Evolutionary conservation across 805 yeast species (phyloP), one percentile per base, ranked within the genome.

Genomic region (Candida parachauliodes): DNA sequence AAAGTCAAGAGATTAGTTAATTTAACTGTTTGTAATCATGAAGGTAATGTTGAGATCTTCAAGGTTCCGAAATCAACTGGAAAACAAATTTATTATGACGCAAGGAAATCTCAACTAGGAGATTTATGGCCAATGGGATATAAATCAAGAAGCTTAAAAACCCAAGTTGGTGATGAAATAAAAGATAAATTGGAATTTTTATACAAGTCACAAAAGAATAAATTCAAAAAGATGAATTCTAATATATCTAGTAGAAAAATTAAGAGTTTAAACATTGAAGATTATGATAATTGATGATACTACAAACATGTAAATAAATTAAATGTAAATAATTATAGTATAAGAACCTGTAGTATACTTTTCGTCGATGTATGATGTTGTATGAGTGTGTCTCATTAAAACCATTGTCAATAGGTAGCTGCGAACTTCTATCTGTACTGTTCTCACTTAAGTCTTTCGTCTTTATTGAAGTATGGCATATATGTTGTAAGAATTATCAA

Each of bases 1-100:
- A 87, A 88, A 52, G 74, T 83, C 34, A 85, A 87, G 54, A 87
- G 88, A 3, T 94, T 88, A 61, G 93, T 91, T 12, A 66, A 77
- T 17, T 69, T 89, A 57, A 84, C 80, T 46, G 74, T 88, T 2
- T 88, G 96, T 66, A 78, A 87, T 0, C 76, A 89, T 0, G 72
- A 81, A 10, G 96, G 96, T 1, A 72, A 74, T 32, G 60, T 91
- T 29, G 97, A 91, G 60, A 79, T 81, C 42, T 88, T 97, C 96
- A 81, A 81, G 11, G 75, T 93, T 2, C 83, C 97, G 0, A 84
- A 81, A 55, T 79, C 94, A 14, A 70, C 76, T 38, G 84, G 87
- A 5, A 77, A 78, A 44, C 83, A 77, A 43, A 77, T 69, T 2
- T 93, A 87, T 49, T 94, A 86, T 52, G 98, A 93, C 64, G 96